Conservation (phyloP, 805 yeast genomes). For the Komagataella pastoris region DNA sequence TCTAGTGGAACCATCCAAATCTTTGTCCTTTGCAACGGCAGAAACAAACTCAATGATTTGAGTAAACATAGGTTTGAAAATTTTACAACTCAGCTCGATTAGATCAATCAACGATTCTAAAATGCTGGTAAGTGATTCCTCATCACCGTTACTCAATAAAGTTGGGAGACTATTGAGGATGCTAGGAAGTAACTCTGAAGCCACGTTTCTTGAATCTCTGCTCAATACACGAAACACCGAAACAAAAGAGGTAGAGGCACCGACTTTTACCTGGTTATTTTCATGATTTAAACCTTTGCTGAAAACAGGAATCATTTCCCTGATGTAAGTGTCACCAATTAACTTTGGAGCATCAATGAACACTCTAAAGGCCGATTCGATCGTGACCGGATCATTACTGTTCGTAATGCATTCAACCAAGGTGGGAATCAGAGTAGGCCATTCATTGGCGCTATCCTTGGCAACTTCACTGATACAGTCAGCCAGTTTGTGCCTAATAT, state of each 20-base stretch:
- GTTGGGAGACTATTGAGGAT: slow-evolving; percentile 80
- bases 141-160: slow-evolving; percentile 67
- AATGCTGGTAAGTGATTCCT: slow-evolving; percentile 73
- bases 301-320: slow-evolving; percentile 53
- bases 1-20: slow-evolving; percentile 68
- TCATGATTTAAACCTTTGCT: slow-evolving; percentile 70
- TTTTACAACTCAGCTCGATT: slow-evolving; percentile 87
- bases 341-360: slow-evolving; percentile 75
- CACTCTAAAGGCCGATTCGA: slow-evolving; percentile 88
- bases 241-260: slow-evolving; percentile 87
- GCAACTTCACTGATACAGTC: slow-evolving; percentile 94
- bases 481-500: slow-evolving; percentile 80
- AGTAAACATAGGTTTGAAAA: slow-evolving; percentile 84
- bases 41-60: slow-evolving; percentile 79
- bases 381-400: slow-evolving; percentile 40
- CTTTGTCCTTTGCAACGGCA: slow-evolving; percentile 70
- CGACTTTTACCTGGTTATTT: slow-evolving; percentile 74
- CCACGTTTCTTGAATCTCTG: background rate
- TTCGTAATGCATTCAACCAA: slow-evolving; percentile 49
- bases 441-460: slow-evolving; percentile 43
- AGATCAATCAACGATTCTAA: slow-evolving; percentile 81
- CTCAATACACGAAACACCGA: slow-evolving; percentile 73
- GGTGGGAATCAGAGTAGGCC: slow-evolving; percentile 74
- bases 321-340: slow-evolving; percentile 34
- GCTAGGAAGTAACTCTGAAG: slow-evolving; percentile 56